Evolutionary conservation across 805 yeast species (phyloP).

Genomic region (Ogataea henricii): DNA sequence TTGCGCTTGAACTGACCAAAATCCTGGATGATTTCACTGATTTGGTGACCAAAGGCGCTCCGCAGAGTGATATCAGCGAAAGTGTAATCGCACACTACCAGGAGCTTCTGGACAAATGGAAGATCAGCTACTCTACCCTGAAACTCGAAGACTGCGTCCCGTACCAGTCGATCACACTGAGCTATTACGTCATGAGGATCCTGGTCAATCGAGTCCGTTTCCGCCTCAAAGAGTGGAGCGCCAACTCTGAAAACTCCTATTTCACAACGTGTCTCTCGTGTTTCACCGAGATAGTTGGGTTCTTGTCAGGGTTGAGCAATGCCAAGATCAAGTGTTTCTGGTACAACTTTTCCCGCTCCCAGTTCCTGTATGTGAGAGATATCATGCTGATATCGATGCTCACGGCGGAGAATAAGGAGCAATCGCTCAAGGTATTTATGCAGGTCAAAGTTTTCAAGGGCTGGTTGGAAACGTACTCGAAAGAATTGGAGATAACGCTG

Average conservation of each 20-base stretch:
- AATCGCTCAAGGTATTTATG: slow-evolving; percentile 8
- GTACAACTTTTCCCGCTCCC: slow-evolving; percentile 14
- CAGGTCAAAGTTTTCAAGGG: slow-evolving; percentile 10
- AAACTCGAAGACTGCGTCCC: slow-evolving; percentile 9
- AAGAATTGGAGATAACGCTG: slow-evolving; percentile 8
- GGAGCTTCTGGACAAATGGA: slow-evolving; percentile 3
- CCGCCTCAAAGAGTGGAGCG: slow-evolving; percentile 5
- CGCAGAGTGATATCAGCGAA: not conserved
- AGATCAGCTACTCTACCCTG: not conserved
- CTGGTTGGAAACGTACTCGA: slow-evolving; percentile 13
- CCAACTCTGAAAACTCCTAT: not conserved
- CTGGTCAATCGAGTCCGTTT: slow-evolving; percentile 8
- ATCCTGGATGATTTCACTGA: slow-evolving; percentile 4
- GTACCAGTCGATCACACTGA: slow-evolving; percentile 7
- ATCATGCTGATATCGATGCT: slow-evolving; percentile 11
- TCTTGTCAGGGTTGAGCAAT: slow-evolving; percentile 2
- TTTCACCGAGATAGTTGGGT: slow-evolving; percentile 7
- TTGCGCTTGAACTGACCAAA: slow-evolving; percentile 8
- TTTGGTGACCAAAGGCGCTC: not conserved
- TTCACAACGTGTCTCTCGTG: not conserved
- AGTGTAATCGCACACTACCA: not conserved
- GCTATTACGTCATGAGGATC: slow-evolving; percentile 3
- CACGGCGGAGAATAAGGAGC: slow-evolving; percentile 11
- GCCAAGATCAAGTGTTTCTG: slow-evolving; percentile 9
- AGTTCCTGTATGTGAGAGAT: slow-evolving; percentile 11